Base-by-base conservation (phyloP, 345 rosid genomes). In the Salix brachista region DNA sequence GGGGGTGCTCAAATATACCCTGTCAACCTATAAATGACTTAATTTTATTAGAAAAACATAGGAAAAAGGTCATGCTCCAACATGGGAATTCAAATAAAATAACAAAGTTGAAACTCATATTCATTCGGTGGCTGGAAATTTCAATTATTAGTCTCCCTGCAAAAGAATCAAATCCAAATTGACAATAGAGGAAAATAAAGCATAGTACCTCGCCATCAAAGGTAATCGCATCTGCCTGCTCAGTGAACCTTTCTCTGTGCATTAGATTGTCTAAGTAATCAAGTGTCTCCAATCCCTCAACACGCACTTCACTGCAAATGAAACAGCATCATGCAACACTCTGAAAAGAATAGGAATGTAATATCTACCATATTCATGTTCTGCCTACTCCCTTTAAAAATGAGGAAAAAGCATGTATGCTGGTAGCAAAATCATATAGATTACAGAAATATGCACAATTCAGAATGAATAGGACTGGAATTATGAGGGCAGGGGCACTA, bases 241-340 rank as follows among this genome's bases (percentile, higher is more conserved):
- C 99, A 0, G 99, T 95, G 88, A 80, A 89, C 80, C 97, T 88
- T 82, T 93, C 89, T 85, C 78, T 87, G 52, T 65, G 39, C 87
- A 75, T 85, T 76, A 91, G 81, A 87, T 90, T 90, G 78, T 95
- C 99, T 42, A 95, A 86, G 82, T 88, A 95, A 86, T 95, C 97
- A 32, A 95, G 96, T 2, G 99, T 95, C 93, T 95, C 99, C 92
- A 95, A 83, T 67, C 99, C 99, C 83, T 95, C 99, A 32, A 95
- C 90, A 3, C 99, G 93, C 52, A 95, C 97, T 91, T 95, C 99
- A 79, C 99, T 95, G 93, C 83, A 82, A 87, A 82, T 85, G 61
- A 62, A 70, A 74, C 69, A 81, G 62, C 84, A 84, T 76, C 77
- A 75, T 42, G 36, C 73, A 74, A 70, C 60, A 70, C 61, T 39